Conservation (phyloP, 495 filamentous ascomycete genomes). For the Xylaria bambusicola region DNA sequence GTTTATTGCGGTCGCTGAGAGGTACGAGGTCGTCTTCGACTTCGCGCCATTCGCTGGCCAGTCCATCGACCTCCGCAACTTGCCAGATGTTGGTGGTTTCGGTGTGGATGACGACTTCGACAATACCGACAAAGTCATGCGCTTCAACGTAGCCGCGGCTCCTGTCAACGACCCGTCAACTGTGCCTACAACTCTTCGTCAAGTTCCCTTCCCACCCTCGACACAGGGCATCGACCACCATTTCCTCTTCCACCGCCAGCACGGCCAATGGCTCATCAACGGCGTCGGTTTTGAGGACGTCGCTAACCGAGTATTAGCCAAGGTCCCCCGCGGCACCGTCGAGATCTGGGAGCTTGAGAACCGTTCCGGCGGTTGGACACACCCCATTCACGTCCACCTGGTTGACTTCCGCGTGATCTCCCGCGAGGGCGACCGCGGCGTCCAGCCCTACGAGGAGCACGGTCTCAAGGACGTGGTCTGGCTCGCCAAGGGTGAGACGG, state of each 20-base stretch:
- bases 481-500: conserved; percentile 49
- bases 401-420: conserved; percentile 57
- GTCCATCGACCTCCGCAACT: conserved; percentile 51
- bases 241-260: conserved; percentile 39
- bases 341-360: conserved; percentile 57
- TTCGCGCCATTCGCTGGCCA: conserved; percentile 49
- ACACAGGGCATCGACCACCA: conserved; percentile 40
- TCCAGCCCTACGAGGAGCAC: conserved; percentile 51
- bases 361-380: conserved; percentile 47
- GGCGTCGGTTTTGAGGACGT: conserved; percentile 53
- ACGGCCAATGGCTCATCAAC: conserved; percentile 49
- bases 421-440: conserved; percentile 39
- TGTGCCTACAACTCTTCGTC: conserved; percentile 24
- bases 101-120: conserved; percentile 47
- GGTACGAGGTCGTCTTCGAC: conserved; percentile 58
- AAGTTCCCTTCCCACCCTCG: conserved; percentile 36
- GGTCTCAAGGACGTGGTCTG: conserved; percentile 57
- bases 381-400: conserved; percentile 62
- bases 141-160: conserved; percentile 50
- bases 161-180: conserved; percentile 35
- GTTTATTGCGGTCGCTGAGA: conserved; percentile 55
- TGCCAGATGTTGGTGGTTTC: conserved; percentile 41
- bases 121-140: conserved; percentile 55
- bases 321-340: conserved; percentile 46
- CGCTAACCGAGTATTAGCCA: conserved; percentile 53